phyloP scores from a whole-genome alignment of 176 grass and related monocot genomes.

The Rhynchospora tenuis region DNA sequence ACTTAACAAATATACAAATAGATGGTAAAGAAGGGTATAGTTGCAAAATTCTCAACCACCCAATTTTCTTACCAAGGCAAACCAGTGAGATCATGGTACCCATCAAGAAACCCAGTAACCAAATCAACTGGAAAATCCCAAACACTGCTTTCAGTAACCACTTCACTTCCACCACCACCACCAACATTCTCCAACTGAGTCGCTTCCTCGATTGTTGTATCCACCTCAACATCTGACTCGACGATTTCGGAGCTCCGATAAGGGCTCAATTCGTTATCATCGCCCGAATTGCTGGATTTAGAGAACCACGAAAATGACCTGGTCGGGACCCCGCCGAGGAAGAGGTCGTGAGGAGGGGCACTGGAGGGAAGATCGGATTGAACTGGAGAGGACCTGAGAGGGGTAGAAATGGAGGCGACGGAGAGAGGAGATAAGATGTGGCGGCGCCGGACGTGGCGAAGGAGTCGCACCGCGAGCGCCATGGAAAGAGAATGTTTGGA shows the following conservation, averaged over 20 bases:
- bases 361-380: neutral
- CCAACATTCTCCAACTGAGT: constrained; percentile 6
- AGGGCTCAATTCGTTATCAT: neutral
- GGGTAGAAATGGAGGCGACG: neutral
- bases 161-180: constrained; percentile 8
- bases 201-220: neutral
- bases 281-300: neutral
- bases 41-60: neutral
- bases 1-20: neutral
- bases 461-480: constrained; percentile 5
- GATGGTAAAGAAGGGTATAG: neutral
- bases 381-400: neutral
- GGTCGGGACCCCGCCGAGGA: neutral
- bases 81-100: constrained; percentile 63
- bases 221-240: neutral
- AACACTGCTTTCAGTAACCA: neutral
- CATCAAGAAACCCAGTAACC: constrained; percentile 41
- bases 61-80: constrained; percentile 58
- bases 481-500: neutral
- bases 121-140: constrained; percentile 25
- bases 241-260: neutral
- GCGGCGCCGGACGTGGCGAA: constrained; percentile 8
- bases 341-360: neutral
- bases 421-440: constrained; percentile 5
- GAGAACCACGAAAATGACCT: constrained; percentile 16